These are phyloP conservation scores for Leishmania amazonensis DNA, from an alignment of 208 protist genomes.

Conservation along the genomic window DNA sequence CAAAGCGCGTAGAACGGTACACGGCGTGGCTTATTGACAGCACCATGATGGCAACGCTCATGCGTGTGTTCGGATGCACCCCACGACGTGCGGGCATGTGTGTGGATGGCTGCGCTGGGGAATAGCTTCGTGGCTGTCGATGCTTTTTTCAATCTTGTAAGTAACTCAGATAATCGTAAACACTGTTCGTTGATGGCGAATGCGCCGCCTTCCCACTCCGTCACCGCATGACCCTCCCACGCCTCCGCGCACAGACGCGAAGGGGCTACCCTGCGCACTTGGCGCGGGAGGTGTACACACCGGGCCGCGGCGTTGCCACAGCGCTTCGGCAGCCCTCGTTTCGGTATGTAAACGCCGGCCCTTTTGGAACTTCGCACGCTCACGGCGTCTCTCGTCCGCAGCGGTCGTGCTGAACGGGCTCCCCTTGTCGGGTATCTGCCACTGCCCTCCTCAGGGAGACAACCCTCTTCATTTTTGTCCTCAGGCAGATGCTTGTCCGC, in stretches of 20 bases:
- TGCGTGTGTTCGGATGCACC: neutral
- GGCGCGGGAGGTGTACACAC: no score
- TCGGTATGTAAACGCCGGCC: no score
- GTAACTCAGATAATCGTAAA: neutral
- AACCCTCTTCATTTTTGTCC: no score
- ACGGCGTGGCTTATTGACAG: neutral
- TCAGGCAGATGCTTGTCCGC: no score
- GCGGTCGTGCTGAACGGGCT: no score
- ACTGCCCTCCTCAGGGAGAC: no score
- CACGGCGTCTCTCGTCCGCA: no score
- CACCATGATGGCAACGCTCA: neutral
- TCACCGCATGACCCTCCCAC: neutral
- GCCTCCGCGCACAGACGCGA: neutral
- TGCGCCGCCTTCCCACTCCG: neutral
- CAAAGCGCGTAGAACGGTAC: neutral
- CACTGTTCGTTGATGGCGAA: neutral
- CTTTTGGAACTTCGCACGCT: no score
- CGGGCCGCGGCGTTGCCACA: no score
- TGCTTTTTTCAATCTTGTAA: neutral
- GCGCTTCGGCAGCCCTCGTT: no score
- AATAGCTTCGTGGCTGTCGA: neutral
- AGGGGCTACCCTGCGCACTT: no score
- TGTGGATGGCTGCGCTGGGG: neutral
- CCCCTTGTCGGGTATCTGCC: no score
- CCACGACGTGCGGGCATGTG: neutral